These are phyloP conservation scores for Starmerella apicola DNA, from an alignment of 805 yeast genomes.

Conservation along the genomic window DNA sequence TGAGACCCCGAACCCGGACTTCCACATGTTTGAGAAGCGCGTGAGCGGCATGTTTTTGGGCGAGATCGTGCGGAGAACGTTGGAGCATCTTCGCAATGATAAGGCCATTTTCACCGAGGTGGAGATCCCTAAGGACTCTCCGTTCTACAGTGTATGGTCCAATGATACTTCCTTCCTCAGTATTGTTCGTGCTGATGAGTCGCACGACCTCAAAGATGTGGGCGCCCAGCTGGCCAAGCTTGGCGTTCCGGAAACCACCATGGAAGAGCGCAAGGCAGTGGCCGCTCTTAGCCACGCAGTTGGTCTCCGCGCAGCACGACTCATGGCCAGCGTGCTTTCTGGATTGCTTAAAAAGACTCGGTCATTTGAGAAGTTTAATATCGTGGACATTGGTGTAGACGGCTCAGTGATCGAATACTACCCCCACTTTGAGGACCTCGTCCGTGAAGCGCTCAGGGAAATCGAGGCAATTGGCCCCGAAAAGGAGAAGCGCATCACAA, in stretches of 20 bases:
- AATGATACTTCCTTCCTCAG: conserved; percentile 77
- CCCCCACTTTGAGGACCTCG: conserved; percentile 73
- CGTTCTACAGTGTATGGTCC: conserved; percentile 47
- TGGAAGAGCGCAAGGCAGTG: conserved; percentile 60
- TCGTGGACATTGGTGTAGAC: conserved; percentile 87
- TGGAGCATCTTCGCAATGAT: conserved; percentile 49
- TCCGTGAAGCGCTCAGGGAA: conserved; percentile 60
- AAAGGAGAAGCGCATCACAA: conserved; percentile 59
- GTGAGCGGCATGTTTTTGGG: conserved; percentile 90
- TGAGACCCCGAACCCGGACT: conserved; percentile 67
- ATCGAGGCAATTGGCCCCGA: conserved; percentile 44
- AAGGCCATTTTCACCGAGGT: conserved; percentile 39
- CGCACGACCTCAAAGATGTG: conserved; percentile 39
- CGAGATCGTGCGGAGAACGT: conserved; percentile 64
- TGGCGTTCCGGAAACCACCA: conserved; percentile 47
- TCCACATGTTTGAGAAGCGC: conserved; percentile 85
- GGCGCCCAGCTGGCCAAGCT: conserved; percentile 38
- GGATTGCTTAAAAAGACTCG: conserved; percentile 59
- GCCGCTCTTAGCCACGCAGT: conserved; percentile 67
- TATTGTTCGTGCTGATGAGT: conserved; percentile 71
- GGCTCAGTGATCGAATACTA: conserved; percentile 90
- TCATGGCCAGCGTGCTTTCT: conserved; percentile 81
- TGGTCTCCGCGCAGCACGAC: conserved; percentile 76
- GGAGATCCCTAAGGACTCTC: conserved; percentile 26
- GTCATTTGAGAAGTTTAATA: conserved; percentile 53